Conservation (phyloP, 1,139 yeast species). For the Taphrina sp. region DNA sequence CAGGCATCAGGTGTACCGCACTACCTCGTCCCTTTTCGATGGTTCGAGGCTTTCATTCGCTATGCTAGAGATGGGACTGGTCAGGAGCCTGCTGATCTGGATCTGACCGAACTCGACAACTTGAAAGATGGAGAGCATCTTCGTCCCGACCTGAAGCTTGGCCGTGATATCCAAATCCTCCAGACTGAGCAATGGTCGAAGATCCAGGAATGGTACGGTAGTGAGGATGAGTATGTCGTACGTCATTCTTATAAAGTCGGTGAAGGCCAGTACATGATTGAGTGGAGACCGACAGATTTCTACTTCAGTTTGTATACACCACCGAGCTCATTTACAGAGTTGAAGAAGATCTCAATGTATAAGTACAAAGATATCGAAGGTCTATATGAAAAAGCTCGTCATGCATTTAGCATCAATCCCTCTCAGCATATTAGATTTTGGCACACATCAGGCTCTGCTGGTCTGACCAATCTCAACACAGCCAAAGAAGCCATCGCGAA, state of each 20-base stretch:
- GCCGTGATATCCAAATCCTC: constrained; percentile 6
- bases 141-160: not conserved
- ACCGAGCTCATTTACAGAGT: constrained; percentile 27
- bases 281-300: constrained; percentile 16
- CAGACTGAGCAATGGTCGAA: constrained; percentile 16
- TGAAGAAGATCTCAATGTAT: constrained; percentile 15
- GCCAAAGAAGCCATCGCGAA: constrained; percentile 20
- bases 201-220: constrained; percentile 25
- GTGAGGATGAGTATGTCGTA: constrained; percentile 11
- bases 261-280: constrained; percentile 9
- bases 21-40: constrained; percentile 14
- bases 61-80: constrained; percentile 7
- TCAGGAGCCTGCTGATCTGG: constrained; percentile 7
- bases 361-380: constrained; percentile 30
- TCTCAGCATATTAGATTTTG: constrained; percentile 20
- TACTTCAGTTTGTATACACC: constrained; percentile 29
- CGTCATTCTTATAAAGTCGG: constrained; percentile 15
- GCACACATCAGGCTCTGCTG: constrained; percentile 25
- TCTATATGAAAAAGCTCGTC: constrained; percentile 24
- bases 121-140: constrained; percentile 4
- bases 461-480: constrained; percentile 20
- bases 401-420: constrained; percentile 10
- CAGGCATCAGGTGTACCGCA: constrained; percentile 26
- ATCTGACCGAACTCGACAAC: constrained; percentile 4
- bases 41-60: constrained; percentile 8